Evolutionary conservation across 306 rosid species (phyloP), one percentile per base, ranked within the genome.

Genomic region (Rubus idaeus): DNA sequence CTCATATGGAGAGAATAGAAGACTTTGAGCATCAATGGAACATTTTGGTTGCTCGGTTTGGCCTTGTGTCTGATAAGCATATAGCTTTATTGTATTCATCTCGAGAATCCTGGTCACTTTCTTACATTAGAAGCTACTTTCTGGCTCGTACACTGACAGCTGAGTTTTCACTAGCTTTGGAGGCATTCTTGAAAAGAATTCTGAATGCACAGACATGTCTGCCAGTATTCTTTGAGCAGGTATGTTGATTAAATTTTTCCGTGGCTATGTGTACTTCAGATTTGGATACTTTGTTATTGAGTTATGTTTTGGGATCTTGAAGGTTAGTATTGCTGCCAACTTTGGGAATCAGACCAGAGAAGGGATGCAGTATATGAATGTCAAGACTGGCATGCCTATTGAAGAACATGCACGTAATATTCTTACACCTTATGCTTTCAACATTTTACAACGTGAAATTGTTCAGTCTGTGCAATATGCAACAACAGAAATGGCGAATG

Each of bases 1-100:
- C 88, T 77, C 86, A 85, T 41, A 75, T 85, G 82, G 93, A 89
- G 84, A 78, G 70, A 77, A 68, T 85, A 39, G 91, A 87, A 79
- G 87, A 83, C 20, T 89, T 87, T 78, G 93, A 89, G 63, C 91
- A 79, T 53, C 91, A 89, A 52, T 89, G 93, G 93, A 81, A 80
- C 77, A 78, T 77, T 58, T 75, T 85, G 83, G 85, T 83, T 65
- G 75, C 89, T 81, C 88, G 77, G 56, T 89, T 81, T 83, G 93
- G 87, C 61, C 89, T 89, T 66, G 85, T 70, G 62, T 83, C 89
- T 1, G 88, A 89, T 76, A 89, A 83, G 85, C 93, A 87, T 73
- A 49, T 87, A 47, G 86, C 73, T 16, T 78, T 89, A 77, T 79
- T 89, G 57, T 83, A 71, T 79, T 83, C 89, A 18, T 76, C 49